Conservation (phyloP, 2,329 filamentous ascomycete species). For the Metarhizium rileyi region DNA sequence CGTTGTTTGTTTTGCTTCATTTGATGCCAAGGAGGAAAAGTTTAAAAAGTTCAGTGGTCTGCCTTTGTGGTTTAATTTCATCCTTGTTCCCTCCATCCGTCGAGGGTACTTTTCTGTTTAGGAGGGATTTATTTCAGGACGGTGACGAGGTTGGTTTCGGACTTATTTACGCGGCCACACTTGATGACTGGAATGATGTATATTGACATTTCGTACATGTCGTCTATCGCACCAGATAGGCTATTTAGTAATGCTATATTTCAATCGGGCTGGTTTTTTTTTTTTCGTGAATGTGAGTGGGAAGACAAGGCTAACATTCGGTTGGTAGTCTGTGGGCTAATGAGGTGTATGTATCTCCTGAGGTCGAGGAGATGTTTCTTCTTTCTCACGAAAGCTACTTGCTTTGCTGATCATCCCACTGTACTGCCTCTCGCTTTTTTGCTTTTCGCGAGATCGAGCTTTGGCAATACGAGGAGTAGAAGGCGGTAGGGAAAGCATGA, state of each 20-base stretch:
- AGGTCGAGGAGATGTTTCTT: too few species aligned
- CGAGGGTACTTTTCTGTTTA: background rate
- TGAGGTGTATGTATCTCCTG: too few species aligned
- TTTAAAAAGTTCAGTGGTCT: background rate
- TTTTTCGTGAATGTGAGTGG: too few species aligned
- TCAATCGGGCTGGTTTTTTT: too few species aligned
- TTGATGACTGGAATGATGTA: conserved; percentile 20
- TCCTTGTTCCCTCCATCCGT: background rate
- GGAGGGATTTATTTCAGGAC: background rate
- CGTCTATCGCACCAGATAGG: background rate
- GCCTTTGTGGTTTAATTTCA: background rate
- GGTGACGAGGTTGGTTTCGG: background rate
- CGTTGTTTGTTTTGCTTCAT: background rate
- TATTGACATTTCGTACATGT: conserved; percentile 7
- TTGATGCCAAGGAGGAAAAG: background rate
- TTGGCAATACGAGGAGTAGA: too few species aligned
- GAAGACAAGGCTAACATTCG: too few species aligned
- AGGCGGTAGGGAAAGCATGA: too few species aligned
- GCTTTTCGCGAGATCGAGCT: too few species aligned
- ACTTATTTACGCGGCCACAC: conserved; percentile 1
- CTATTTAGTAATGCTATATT: conserved; percentile 13
- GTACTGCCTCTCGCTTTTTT: too few species aligned
- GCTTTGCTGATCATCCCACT: too few species aligned
- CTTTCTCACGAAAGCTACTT: too few species aligned
- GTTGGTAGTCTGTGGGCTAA: too few species aligned